Evolutionary conservation across 78 protist genomes (phyloP).

Genomic region (Diacronema lutheri): DNA sequence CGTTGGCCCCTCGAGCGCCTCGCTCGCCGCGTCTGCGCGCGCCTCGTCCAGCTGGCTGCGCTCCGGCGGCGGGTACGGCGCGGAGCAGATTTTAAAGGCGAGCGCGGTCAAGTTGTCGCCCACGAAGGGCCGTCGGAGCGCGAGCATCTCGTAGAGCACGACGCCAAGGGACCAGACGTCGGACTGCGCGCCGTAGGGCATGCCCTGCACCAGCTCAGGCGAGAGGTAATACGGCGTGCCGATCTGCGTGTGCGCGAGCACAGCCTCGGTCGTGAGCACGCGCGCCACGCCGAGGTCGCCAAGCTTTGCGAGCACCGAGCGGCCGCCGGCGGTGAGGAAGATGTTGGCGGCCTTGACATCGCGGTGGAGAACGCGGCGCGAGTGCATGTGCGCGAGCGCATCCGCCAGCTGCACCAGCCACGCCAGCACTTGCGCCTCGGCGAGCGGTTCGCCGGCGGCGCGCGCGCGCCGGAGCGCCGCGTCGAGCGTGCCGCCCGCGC

Average conservation of each 20-base stretch:
- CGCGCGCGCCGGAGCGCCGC: not conserved
- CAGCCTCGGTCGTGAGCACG: not conserved
- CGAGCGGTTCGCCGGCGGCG: not conserved
- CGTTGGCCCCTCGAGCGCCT: too few relatives aligned
- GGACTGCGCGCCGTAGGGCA: not conserved
- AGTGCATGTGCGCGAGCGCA: slow-evolving; percentile 48
- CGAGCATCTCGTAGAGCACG: not conserved
- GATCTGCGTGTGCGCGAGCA: slow-evolving; percentile 13
- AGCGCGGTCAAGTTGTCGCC: not conserved
- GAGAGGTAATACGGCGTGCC: slow-evolving; percentile 67
- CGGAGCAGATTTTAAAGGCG: not conserved
- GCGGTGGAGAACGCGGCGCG: slow-evolving; percentile 41
- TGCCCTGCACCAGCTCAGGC: slow-evolving; percentile 49
- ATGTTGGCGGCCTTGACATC: slow-evolving; percentile 61
- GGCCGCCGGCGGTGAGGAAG: slow-evolving; percentile 12
- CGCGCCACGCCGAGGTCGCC: slow-evolving; percentile 27
- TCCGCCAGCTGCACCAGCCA: slow-evolving; percentile 12
- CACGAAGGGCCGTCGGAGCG: not conserved
- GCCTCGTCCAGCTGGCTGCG: too few relatives aligned
- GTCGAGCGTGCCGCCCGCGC: slow-evolving; percentile 45
- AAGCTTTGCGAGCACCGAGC: not conserved
- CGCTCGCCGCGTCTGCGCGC: too few relatives aligned
- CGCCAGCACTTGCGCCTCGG: not conserved
- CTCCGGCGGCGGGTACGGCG: not conserved
- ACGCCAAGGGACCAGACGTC: slow-evolving; percentile 22